Conservation (phyloP, 371 early-diverging fungal species). For the Zychaea mexicana region DNA sequence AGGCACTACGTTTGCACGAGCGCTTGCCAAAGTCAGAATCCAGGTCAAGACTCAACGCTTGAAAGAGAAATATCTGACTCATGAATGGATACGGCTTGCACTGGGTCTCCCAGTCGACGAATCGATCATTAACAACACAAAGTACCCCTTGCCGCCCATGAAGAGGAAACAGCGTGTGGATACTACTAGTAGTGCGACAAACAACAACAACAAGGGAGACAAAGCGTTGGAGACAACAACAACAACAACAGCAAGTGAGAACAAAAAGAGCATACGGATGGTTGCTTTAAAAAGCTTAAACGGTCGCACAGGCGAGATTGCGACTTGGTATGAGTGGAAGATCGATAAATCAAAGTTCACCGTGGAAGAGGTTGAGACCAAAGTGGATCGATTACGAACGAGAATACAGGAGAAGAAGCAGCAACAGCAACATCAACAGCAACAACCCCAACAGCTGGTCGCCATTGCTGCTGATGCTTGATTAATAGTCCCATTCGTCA, state of each 20-base stretch:
- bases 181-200: no score
- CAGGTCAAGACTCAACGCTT: slow-evolving; percentile 42
- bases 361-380: slow-evolving; percentile 35
- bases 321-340: slow-evolving; percentile 49
- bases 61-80: slow-evolving; percentile 41
- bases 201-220: neutral
- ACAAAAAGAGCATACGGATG: neutral
- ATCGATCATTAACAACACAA: slow-evolving; percentile 25
- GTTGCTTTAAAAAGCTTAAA: slow-evolving; percentile 4
- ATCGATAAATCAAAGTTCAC: slow-evolving; percentile 28
- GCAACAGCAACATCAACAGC: no score
- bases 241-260: neutral
- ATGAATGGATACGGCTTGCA: slow-evolving; percentile 53
- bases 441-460: no score
- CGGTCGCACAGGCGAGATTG: slow-evolving; percentile 48
- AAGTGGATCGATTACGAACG: slow-evolving; percentile 35
- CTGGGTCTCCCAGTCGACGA: slow-evolving; percentile 39
- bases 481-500: no score
- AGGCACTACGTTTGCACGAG: slow-evolving; percentile 36
- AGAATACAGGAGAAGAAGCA: neutral
- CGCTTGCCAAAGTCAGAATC: slow-evolving; percentile 38
- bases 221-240: neutral
- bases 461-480: no score
- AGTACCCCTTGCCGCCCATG: slow-evolving; percentile 1
- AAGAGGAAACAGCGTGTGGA: neutral